A percentile compares a stretch with the other conserved stretches of the same genome.
These are phyloP conservation scores for Coelastrella sp. DNA, from an alignment of 139 green algal species.

Conservation along the genomic window DNA sequence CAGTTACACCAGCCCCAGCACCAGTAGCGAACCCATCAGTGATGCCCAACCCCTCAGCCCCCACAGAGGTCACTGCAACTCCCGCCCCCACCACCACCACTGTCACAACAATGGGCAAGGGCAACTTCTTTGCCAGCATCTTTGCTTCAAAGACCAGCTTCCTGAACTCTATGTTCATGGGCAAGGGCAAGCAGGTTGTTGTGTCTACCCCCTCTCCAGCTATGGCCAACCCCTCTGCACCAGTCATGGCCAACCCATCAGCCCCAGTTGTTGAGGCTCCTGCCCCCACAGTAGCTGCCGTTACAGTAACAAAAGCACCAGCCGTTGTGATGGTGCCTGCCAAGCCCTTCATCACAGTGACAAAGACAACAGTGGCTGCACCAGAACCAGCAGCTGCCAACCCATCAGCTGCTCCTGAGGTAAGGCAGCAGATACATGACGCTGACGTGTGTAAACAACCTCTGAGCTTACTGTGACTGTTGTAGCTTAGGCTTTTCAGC, in stretches of 20 bases:
- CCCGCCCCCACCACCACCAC: neutral
- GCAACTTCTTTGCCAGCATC: neutral
- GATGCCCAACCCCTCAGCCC: neutral
- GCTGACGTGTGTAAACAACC: neutral
- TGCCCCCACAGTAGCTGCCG: neutral
- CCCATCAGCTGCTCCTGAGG: neutral
- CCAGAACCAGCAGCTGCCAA: neutral
- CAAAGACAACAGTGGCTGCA: too few relatives aligned
- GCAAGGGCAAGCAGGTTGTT: neutral
- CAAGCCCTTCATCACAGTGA: too few relatives aligned
- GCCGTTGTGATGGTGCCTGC: neutral
- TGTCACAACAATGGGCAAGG: neutral
- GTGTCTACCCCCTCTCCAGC: neutral
- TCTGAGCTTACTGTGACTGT: neutral
- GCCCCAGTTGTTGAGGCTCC: neutral
- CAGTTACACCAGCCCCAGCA: neutral
- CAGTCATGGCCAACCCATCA: neutral
- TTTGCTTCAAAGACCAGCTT: slow-evolving; percentile 7
- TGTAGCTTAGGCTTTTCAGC: too few relatives aligned
- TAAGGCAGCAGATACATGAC: neutral
- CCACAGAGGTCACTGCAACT: neutral
- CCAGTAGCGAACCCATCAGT: neutral
- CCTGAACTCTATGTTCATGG: neutral
- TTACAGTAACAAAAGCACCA: neutral
- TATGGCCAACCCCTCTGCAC: neutral